These are phyloP conservation scores for Suillus luteus DNA, from an alignment of 768 basidiomycete genomes.

Conservation along the genomic window DNA sequence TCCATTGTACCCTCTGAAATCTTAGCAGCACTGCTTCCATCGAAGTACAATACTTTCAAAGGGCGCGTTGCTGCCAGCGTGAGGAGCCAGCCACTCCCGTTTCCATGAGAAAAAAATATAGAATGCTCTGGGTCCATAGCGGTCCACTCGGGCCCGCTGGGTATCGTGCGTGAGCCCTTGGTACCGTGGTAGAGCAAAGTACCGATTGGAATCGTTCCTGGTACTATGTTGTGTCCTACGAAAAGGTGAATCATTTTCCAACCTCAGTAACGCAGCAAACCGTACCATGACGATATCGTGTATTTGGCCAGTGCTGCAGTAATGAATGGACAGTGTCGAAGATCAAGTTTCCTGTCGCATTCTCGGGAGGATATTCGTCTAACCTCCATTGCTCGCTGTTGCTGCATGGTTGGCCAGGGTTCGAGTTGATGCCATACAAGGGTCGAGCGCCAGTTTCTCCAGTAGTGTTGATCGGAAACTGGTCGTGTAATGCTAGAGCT, in stretches of 20 bases:
- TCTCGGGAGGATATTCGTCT: slow-evolving; percentile 22
- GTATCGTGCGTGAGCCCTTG: slow-evolving; percentile 17
- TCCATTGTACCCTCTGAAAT: slow-evolving; percentile 34
- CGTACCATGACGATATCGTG: slow-evolving; percentile 36
- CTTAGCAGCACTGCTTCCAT: slow-evolving; percentile 16
- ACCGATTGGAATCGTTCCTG: slow-evolving; percentile 36
- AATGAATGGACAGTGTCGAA: slow-evolving; percentile 37
- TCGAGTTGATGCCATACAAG: neutral
- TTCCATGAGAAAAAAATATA: slow-evolving; percentile 36
- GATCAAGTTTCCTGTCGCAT: slow-evolving; percentile 36
- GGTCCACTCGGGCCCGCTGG: slow-evolving; percentile 31
- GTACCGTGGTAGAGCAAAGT: slow-evolving; percentile 40
- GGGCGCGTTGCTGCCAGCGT: slow-evolving; percentile 15
- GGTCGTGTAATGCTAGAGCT: neutral
- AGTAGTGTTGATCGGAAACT: neutral
- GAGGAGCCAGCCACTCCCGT: slow-evolving; percentile 25
- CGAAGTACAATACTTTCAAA: slow-evolving; percentile 17
- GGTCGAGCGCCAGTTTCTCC: neutral
- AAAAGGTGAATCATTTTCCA: neutral
- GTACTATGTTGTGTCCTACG: slow-evolving; percentile 34
- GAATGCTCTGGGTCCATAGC: slow-evolving; percentile 35
- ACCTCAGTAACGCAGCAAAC: neutral
- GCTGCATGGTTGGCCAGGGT: neutral
- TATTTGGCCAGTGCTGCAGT: slow-evolving; percentile 43
- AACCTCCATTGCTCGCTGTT: slow-evolving; percentile 22